These are phyloP conservation scores for Fusarium torulosum DNA, from an alignment of 2,329 filamentous ascomycete species.

Conservation along the genomic window DNA sequence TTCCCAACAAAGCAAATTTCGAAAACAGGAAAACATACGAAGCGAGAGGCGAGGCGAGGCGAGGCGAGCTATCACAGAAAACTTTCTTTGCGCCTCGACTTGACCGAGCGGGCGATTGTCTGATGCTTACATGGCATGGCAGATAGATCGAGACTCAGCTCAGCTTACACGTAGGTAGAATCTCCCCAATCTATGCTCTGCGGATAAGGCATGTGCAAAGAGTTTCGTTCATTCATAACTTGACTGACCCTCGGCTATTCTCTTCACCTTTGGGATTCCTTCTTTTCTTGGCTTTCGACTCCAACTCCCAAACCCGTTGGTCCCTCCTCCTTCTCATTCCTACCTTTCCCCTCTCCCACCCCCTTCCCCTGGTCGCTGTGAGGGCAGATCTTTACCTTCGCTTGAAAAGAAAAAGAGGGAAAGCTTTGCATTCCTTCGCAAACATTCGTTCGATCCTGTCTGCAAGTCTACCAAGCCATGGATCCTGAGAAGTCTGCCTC, in stretches of 20 bases:
- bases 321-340: constrained; percentile 16
- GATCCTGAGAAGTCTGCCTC: constrained; percentile 38
- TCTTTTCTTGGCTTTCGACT: constrained; percentile 18
- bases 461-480: constrained; percentile 26
- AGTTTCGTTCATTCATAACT: constrained; percentile 37
- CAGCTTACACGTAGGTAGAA: constrained; percentile 2
- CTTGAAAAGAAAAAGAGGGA: constrained; percentile 1
- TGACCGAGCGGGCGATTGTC: not conserved
- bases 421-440: not conserved
- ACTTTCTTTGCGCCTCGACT: not conserved
- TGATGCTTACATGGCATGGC: constrained; percentile 1
- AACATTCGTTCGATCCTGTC: not conserved
- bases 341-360: constrained; percentile 7
- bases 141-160: constrained; percentile 12
- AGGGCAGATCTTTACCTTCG: constrained; percentile 19
- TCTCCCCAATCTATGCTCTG: constrained; percentile 4
- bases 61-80: not conserved
- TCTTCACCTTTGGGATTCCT: constrained; percentile 11
- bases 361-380: not conserved
- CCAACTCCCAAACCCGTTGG: not conserved
- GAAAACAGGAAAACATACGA: not conserved
- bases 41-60: not conserved
- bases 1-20: not conserved
- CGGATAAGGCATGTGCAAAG: constrained; percentile 18
- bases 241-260: constrained; percentile 20